These are phyloP conservation scores for Lyophyllum decastes DNA, from an alignment of 768 basidiomycete species.

Conservation along the genomic window DNA sequence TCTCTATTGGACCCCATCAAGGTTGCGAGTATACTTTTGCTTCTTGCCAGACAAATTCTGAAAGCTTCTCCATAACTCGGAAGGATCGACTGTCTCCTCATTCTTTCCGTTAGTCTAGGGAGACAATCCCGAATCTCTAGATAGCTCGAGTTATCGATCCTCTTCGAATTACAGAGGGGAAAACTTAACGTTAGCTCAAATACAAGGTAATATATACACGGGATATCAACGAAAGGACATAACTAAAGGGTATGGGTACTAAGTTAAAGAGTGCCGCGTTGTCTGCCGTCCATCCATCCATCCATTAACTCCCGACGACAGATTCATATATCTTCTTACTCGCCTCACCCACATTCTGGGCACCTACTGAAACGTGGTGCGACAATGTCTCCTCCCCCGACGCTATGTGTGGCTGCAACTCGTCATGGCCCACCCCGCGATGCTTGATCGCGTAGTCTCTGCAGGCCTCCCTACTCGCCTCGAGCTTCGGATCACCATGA, in stretches of 20 bases:
- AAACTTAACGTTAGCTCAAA: too few relatives aligned
- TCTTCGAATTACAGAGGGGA: too few relatives aligned
- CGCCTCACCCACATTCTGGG: neutral
- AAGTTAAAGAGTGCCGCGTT: neutral
- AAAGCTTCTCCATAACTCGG: too few relatives aligned
- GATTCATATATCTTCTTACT: neutral
- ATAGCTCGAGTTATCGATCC: too few relatives aligned
- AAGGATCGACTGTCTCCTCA: too few relatives aligned
- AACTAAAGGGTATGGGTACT: neutral
- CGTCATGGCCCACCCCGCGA: conserved; percentile 60
- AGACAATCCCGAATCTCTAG: too few relatives aligned
- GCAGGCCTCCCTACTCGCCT: conserved; percentile 65
- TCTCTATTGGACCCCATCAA: too few relatives aligned
- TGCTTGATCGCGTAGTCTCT: conserved; percentile 61
- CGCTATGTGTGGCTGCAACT: conserved; percentile 62
- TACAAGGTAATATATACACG: too few relatives aligned
- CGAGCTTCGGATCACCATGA: conserved; percentile 55
- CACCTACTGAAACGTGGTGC: conserved; percentile 20
- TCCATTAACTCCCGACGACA: neutral
- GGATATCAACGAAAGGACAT: neutral
- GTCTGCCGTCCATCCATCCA: neutral
- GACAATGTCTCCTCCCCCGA: conserved; percentile 57
- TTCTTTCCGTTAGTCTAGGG: too few relatives aligned
- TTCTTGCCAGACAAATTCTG: too few relatives aligned
- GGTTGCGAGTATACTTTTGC: too few relatives aligned